These are phyloP conservation scores for Trichoderma semiorbis DNA, from an alignment of 2,329 filamentous ascomycete genomes.

Conservation along the genomic window DNA sequence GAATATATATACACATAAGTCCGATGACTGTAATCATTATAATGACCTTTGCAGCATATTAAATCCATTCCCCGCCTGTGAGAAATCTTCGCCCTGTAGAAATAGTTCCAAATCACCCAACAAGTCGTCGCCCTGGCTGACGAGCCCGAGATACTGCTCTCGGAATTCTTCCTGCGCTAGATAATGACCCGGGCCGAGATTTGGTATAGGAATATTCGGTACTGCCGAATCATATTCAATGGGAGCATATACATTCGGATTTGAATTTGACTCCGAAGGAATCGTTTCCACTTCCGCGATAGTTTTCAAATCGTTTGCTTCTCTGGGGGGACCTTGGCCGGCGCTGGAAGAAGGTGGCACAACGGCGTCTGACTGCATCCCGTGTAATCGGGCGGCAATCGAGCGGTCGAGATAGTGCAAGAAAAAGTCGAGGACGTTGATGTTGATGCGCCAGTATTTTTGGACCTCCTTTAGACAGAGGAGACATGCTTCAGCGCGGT, in stretches of 20 bases:
- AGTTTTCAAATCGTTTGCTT: not conserved
- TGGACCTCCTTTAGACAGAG: slow-evolving; percentile 37
- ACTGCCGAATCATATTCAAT: not conserved
- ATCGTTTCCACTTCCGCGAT: slow-evolving; percentile 6
- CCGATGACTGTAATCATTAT: not conserved
- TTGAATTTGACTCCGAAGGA: not conserved
- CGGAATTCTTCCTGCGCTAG: slow-evolving; percentile 27
- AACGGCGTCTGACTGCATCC: slow-evolving; percentile 14
- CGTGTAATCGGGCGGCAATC: slow-evolving; percentile 35
- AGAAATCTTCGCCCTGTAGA: slow-evolving; percentile 31
- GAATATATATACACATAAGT: not conserved
- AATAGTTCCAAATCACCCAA: slow-evolving; percentile 35
- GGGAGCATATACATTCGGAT: not conserved
- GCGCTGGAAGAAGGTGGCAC: not conserved
- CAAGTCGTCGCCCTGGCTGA: slow-evolving; percentile 36
- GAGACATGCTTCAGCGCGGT: slow-evolving; percentile 37
- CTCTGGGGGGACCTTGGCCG: slow-evolving; percentile 11
- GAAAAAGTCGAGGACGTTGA: slow-evolving; percentile 37
- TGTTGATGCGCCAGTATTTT: slow-evolving; percentile 41
- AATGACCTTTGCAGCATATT: not conserved
- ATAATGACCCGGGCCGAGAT: slow-evolving; percentile 1
- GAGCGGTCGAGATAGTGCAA: slow-evolving; percentile 38
- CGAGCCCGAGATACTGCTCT: slow-evolving; percentile 36
- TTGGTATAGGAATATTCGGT: not conserved
- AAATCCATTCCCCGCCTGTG: slow-evolving; percentile 22